A percentile compares a stretch with the other conserved stretches of the same genome.
Evolutionary conservation across 208 protist genomes (phyloP).

Genomic region (Trypanosoma boissoni): DNA sequence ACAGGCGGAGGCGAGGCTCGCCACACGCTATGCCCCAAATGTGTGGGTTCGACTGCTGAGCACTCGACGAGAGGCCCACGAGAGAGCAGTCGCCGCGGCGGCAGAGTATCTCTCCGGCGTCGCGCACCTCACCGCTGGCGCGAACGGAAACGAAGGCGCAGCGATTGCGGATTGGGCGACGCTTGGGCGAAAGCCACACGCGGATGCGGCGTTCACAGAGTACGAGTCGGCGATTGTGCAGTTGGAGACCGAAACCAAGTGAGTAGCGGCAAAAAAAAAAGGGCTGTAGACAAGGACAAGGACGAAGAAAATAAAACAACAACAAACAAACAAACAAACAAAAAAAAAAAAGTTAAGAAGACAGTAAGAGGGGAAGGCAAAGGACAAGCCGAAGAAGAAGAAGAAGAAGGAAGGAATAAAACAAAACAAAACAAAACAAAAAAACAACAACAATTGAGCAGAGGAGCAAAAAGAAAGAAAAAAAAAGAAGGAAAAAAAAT

Average conservation of each 20-base stretch:
- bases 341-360: not conserved
- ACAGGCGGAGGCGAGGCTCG: too few relatives aligned
- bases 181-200: too few relatives aligned
- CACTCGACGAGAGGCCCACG: too few relatives aligned
- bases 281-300: constrained; percentile 1
- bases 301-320: not conserved
- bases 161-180: too few relatives aligned
- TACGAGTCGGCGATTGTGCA: too few relatives aligned
- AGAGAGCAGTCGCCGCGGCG: too few relatives aligned
- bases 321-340: constrained; percentile 3
- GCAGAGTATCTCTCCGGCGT: too few relatives aligned
- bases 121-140: too few relatives aligned
- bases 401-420: not conserved
- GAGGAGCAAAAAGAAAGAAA: not conserved
- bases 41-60: too few relatives aligned
- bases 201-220: too few relatives aligned
- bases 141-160: too few relatives aligned
- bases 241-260: not conserved
- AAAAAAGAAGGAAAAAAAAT: not conserved
- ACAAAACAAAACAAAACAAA: not conserved
- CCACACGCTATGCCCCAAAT: too few relatives aligned
- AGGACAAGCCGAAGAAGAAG: not conserved
- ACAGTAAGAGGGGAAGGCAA: not conserved
- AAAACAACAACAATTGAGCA: not conserved
- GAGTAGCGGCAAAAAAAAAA: constrained; percentile 5